Evolutionary conservation across 345 rosid species (phyloP), one percentile per base, ranked within the genome.

Genomic region (Salix koriyanagi): DNA sequence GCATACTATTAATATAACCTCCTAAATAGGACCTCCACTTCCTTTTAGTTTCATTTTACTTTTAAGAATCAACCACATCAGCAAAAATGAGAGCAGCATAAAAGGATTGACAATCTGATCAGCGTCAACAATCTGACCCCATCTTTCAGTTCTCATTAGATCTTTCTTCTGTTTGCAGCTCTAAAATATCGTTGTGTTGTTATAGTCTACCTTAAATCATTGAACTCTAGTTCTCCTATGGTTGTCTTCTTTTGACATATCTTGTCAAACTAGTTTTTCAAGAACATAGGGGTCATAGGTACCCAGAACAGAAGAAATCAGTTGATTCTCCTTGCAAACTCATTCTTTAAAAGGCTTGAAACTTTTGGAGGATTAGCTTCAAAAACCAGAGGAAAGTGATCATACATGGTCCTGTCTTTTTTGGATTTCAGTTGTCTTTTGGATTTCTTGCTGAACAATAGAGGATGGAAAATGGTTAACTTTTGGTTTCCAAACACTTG

Each of bases 401-500:
- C 23, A 56, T 10, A 56, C 12, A n/a, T 9, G 26, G 12, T 25
- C n/a, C 50, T 46, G 4, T 46, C 52, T 14, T 46, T 46, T 46
- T 14, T 46, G 6, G 18, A 15, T 76, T 30, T 67, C 42, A 54
- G 28, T 28, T 5, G 39, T 34, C 37, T 39, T 46, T 73, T 74
- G 54, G 2, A 60, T 76, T 75, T 71, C 28, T 72, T 61, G 14
- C 62, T 58, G 62, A 37, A 73, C 67, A 28, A 65, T 70, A 37
- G 32, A 52, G 46, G 42, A 28, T 41, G 36, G 70, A 21, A 61
- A 54, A 13, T 66, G 46, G 10, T 26, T 75, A 66, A 10, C 1
- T 36, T 65, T 32, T 58, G 28, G 62, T 58, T 58, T 58, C 26
- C 11, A n/a, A n/a, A n/a, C 23, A n/a, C 62, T 58, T 56, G 5